Evolutionary conservation across 805 yeast genomes (phyloP).

Genomic region (Spathaspora arborariae): DNA sequence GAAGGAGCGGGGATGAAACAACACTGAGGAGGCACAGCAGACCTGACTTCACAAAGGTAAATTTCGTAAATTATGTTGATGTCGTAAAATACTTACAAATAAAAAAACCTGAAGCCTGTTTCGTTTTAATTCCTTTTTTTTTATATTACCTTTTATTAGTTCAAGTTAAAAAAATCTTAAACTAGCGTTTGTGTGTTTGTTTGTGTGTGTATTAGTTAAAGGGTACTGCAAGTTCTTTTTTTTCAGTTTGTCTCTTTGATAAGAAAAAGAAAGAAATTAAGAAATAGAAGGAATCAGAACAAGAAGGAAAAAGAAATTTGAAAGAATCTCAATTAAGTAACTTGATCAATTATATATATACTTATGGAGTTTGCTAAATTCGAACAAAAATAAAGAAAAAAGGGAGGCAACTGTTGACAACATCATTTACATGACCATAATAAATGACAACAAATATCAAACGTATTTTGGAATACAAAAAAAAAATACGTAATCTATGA

Average conservation of each 20-base stretch:
- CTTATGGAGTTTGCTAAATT: background rate
- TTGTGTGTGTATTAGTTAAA: background rate
- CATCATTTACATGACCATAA: background rate
- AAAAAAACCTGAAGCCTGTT: no score
- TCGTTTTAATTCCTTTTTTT: background rate
- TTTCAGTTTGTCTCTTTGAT: background rate
- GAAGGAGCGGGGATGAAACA: no score
- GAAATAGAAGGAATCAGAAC: background rate
- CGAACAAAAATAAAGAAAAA: no score
- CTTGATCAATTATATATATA: conserved; percentile 2
- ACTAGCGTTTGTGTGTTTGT: background rate
- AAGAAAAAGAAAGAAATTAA: background rate
- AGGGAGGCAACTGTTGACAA: background rate
- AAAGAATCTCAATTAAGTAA: background rate
- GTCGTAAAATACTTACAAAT: no score
- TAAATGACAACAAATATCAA: background rate
- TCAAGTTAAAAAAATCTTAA: no score
- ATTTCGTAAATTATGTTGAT: no score
- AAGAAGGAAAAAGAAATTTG: background rate
- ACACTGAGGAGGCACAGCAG: no score
- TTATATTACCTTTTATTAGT: background rate
- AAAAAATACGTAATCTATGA: background rate
- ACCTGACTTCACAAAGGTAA: no score
- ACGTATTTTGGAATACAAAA: background rate
- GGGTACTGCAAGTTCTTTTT: background rate